Percentiles rank a stretch among this genome's conserved stretches.
These are phyloP conservation scores for Plasmodium knowlesi DNA, from an alignment of 169 alveolate species.

Conservation along the genomic window DNA sequence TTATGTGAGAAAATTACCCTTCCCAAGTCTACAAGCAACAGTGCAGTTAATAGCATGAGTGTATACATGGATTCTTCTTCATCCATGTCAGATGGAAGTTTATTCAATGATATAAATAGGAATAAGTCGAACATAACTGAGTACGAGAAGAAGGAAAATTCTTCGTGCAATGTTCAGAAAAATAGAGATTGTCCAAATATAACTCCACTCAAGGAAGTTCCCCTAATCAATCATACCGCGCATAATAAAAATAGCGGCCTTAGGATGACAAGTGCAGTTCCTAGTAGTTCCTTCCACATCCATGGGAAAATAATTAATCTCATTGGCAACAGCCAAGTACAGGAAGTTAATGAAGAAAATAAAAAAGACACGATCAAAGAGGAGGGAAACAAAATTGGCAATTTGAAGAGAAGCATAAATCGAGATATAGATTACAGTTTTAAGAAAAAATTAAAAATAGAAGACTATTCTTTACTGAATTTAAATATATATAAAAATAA, in stretches of 20 bases:
- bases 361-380: neutral
- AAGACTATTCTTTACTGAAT: constrained; percentile 41
- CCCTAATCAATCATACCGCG: neutral
- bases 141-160: neutral
- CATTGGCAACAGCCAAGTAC: neutral
- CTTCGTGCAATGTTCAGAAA: neutral
- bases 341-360: neutral
- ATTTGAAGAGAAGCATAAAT: constrained; percentile 31
- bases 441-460: constrained; percentile 41
- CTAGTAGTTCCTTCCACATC: neutral
- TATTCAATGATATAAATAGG: constrained; percentile 13
- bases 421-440: neutral
- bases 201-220: neutral
- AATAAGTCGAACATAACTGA: neutral
- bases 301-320: neutral
- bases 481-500: constrained; percentile 51
- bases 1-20: neutral
- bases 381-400: neutral
- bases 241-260: neutral
- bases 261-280: neutral
- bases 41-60: neutral
- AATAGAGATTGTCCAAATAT: neutral
- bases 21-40: neutral
- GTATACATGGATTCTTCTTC: constrained; percentile 17
- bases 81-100: neutral